Evolutionary conservation across 2,329 filamentous ascomycete species (phyloP).

Genomic region (Xylariales sp.): DNA sequence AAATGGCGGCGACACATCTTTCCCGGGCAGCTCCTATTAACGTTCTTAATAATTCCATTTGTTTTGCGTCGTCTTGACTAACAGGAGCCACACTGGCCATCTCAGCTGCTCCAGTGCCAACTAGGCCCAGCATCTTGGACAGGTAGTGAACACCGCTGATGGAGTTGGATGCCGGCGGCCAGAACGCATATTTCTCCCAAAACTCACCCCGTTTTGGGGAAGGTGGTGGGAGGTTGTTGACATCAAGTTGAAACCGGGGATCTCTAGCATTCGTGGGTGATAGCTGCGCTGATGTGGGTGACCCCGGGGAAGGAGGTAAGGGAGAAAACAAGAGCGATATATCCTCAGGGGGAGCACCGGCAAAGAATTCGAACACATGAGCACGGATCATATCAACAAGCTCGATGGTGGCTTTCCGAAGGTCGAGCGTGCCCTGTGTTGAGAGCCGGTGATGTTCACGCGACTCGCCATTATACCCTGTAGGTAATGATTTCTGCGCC

Average conservation of each 20-base stretch:
- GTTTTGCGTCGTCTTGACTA: slow-evolving; percentile 63
- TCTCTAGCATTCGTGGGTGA: slow-evolving; percentile 72
- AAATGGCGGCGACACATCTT: slow-evolving; percentile 85
- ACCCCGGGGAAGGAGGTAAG: slow-evolving; percentile 74
- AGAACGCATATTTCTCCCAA: slow-evolving; percentile 96
- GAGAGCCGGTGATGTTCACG: slow-evolving; percentile 84
- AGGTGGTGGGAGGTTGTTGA: slow-evolving; percentile 78
- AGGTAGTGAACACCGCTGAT: slow-evolving; percentile 93
- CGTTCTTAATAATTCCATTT: slow-evolving; percentile 77
- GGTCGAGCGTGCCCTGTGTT: slow-evolving; percentile 73
- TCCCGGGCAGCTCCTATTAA: slow-evolving; percentile 85
- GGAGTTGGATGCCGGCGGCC: slow-evolving; percentile 93
- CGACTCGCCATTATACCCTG: slow-evolving; percentile 84
- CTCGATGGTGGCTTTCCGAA: slow-evolving; percentile 83
- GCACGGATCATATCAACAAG: slow-evolving; percentile 87
- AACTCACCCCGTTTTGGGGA: slow-evolving; percentile 83
- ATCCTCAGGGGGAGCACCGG: slow-evolving; percentile 89
- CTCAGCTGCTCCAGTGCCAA: slow-evolving; percentile 89
- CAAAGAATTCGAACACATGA: slow-evolving; percentile 83
- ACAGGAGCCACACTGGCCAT: slow-evolving; percentile 81
- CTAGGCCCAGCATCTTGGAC: slow-evolving; percentile 80
- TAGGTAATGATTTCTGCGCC: slow-evolving; percentile 81
- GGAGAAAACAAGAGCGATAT: slow-evolving; percentile 89
- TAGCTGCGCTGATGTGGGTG: slow-evolving; percentile 67
- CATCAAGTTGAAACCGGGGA: slow-evolving; percentile 83